These are phyloP conservation scores for Eutrema japonicum DNA, from an alignment of 345 rosid species.

Conservation along the genomic window DNA sequence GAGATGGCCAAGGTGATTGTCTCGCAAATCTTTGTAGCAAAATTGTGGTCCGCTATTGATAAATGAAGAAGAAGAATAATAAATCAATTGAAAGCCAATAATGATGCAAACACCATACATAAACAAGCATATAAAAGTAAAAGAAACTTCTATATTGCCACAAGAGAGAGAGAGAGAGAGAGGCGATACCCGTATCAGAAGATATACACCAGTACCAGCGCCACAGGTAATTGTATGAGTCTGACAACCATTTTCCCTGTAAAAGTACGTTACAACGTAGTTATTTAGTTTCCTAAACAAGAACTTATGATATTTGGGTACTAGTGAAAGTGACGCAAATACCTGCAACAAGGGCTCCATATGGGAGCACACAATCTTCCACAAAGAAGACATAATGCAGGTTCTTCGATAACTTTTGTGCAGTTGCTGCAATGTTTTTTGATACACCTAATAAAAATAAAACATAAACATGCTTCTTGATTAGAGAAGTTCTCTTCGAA, in stretches of 20 bases:
- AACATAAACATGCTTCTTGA: conserved; percentile 19
- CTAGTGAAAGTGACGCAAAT: conserved; percentile 25
- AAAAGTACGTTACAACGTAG: conserved; percentile 10
- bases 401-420: conserved; percentile 57
- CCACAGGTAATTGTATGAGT: conserved; percentile 78
- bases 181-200: conserved; percentile 70
- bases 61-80: conserved; percentile 22
- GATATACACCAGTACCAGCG: conserved; percentile 84
- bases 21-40: conserved; percentile 79
- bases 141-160: background rate
- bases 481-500: conserved; percentile 22
- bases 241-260: conserved; percentile 69
- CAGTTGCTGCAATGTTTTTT: conserved; percentile 73
- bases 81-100: conserved; percentile 15
- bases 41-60: conserved; percentile 72
- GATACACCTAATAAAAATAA: conserved; percentile 60
- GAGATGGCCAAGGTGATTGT: conserved; percentile 93
- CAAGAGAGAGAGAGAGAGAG: background rate
- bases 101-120: conserved; percentile 22
- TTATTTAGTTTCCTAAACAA: conserved; percentile 8
- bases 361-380: conserved; percentile 83
- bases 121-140: conserved; percentile 5
- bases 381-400: conserved; percentile 86
- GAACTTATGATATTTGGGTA: conserved; percentile 16
- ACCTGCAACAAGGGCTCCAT: conserved; percentile 94